Conservation (phyloP, 352 stramenopile species). For the Globisporangium viniferum region DNA sequence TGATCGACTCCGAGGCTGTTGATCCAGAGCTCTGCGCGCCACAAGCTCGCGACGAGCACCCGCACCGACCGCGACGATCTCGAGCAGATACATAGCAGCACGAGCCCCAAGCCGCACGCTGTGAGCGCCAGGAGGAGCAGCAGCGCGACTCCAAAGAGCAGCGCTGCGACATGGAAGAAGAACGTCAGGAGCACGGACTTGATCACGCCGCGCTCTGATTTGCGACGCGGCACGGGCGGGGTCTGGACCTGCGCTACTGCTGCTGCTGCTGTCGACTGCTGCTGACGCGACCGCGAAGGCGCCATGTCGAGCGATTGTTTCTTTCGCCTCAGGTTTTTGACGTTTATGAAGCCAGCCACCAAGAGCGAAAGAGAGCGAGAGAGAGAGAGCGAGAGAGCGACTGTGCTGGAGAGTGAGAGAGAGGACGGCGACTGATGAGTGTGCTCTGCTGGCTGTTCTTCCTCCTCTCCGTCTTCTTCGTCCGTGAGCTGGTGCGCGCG, state of each 20-base stretch:
- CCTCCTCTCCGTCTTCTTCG: not conserved
- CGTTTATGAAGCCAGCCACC: not conserved
- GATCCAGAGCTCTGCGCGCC: conserved; percentile 53
- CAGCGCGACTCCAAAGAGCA: conserved; percentile 40
- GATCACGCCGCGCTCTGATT: conserved; percentile 23
- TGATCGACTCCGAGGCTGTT: conserved; percentile 29
- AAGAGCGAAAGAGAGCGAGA: not conserved
- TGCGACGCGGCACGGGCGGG: not conserved
- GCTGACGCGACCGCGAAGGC: not conserved
- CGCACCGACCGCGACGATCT: conserved; percentile 32
- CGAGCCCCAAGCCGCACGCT: conserved; percentile 27
- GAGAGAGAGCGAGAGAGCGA: not conserved
- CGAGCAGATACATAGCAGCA: conserved; percentile 46
- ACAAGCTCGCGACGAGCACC: conserved; percentile 51
- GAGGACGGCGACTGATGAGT: not conserved
- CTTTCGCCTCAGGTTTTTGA: not conserved
- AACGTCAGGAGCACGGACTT: conserved; percentile 37
- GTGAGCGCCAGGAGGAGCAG: conserved; percentile 37
- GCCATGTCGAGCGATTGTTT: not conserved
- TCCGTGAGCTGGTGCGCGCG: not conserved
- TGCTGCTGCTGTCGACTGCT: not conserved
- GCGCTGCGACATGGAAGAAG: conserved; percentile 52
- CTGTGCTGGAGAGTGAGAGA: not conserved
- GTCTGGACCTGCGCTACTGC: not conserved
- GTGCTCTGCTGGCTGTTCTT: not conserved